A percentile compares a stretch with the other conserved stretches of the same genome.
phyloP scores from a whole-genome alignment of 2,329 filamentous ascomycete species.

The Hypoxylon sp. region DNA sequence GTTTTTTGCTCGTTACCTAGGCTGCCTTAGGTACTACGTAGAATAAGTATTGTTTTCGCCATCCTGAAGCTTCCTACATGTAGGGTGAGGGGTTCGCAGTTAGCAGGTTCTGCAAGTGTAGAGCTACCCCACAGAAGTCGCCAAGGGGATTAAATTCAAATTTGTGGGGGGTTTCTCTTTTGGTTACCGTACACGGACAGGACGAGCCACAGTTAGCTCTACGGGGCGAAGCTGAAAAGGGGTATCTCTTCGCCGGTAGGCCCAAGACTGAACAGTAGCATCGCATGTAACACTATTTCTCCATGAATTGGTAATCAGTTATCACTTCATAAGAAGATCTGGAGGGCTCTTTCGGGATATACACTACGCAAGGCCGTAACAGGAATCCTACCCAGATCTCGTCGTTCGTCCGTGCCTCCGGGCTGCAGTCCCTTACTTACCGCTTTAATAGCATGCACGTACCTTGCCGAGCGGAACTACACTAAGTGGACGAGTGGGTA shows the following conservation, averaged over 20 bases:
- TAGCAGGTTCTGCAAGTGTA: slow-evolving; percentile 7
- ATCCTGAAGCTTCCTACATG: slow-evolving; percentile 12
- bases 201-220: slow-evolving; percentile 5
- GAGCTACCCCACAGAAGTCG: slow-evolving; percentile 38
- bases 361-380: background rate
- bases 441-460: slow-evolving; percentile 4
- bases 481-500: slow-evolving; percentile 18
- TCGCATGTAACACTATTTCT: slow-evolving; percentile 3
- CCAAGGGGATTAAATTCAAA: slow-evolving; percentile 32
- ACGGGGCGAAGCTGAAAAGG: slow-evolving; percentile 14
- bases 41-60: slow-evolving; percentile 4
- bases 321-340: slow-evolving; percentile 4
- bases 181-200: slow-evolving; percentile 24
- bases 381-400: slow-evolving; percentile 27
- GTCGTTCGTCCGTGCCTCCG: slow-evolving; percentile 16
- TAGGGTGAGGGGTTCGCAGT: slow-evolving; percentile 16
- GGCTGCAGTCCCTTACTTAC: slow-evolving; percentile 18
- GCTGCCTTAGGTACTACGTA: background rate
- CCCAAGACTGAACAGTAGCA: background rate
- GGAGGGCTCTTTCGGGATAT: slow-evolving; percentile 1
- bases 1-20: slow-evolving; percentile 3
- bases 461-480: slow-evolving; percentile 10
- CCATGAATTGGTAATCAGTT: background rate
- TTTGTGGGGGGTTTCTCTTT: slow-evolving; percentile 28
- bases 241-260: background rate